phyloP scores from a whole-genome alignment of 805 yeast species.

The Starmerella kuoi region DNA sequence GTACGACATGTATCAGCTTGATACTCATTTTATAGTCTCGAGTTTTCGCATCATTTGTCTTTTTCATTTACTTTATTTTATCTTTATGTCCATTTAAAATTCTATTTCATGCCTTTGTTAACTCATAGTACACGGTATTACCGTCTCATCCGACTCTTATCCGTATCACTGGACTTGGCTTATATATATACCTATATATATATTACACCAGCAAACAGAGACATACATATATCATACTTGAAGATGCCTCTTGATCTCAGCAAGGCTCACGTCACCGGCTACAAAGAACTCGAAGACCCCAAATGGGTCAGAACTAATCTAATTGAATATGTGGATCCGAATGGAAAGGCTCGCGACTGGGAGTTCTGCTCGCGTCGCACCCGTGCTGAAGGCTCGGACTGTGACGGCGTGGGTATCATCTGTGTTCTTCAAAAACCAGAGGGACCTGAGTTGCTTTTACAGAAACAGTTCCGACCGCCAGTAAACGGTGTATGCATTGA shows the following conservation, averaged over 20 bases:
- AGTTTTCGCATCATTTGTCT: no score
- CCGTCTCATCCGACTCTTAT: no score
- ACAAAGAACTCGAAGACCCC: conserved; percentile 36
- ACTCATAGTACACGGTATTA: no score
- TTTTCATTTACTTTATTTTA: no score
- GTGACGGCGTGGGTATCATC: conserved; percentile 87
- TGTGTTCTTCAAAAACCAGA: conserved; percentile 49
- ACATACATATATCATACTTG: no score
- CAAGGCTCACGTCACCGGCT: conserved; percentile 26
- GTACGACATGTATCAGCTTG: no score
- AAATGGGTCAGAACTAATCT: conserved; percentile 44
- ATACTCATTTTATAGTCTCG: no score
- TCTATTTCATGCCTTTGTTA: no score
- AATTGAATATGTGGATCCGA: conserved; percentile 34
- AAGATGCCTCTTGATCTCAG: conserved; percentile 16
- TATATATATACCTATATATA: no score
- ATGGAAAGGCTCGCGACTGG: conserved; percentile 52
- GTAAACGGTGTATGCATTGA: conserved; percentile 79
- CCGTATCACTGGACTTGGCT: no score
- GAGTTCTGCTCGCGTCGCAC: conserved; percentile 81
- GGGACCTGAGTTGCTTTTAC: conserved; percentile 49
- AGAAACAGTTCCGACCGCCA: conserved; percentile 91
- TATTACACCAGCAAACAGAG: no score
- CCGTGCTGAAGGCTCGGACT: conserved; percentile 44
- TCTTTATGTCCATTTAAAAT: no score